Conservation (phyloP, 2,329 filamentous ascomycete species). For the Sarocladium kiliense region DNA sequence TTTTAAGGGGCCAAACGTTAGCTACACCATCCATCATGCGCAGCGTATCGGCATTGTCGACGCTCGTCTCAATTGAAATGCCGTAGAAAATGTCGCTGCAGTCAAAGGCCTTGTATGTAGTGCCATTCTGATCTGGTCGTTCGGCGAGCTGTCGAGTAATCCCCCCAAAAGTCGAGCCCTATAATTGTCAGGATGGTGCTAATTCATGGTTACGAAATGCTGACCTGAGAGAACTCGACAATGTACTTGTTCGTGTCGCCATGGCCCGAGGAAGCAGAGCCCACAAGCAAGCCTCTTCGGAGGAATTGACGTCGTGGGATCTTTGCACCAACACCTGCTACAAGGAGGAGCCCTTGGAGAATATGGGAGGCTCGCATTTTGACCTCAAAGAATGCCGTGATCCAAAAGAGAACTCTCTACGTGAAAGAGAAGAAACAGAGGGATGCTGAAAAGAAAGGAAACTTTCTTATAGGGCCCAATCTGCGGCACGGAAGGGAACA, state of each 20-base stretch:
- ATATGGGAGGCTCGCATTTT: constrained; percentile 7
- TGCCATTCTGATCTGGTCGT: constrained; percentile 12
- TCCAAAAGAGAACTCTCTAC: not conserved
- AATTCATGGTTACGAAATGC: not conserved
- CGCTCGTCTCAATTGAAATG: constrained; percentile 25
- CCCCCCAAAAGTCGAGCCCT: constrained; percentile 12
- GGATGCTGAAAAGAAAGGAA: not conserved
- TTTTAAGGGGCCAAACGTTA: constrained; percentile 31
- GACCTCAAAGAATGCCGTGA: not conserved
- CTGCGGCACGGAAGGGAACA: not conserved
- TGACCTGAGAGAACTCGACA: constrained; percentile 17
- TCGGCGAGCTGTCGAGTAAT: constrained; percentile 19
- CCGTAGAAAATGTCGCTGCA: constrained; percentile 31
- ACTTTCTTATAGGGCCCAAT: not conserved
- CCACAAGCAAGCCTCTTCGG: not conserved
- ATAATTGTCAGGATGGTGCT: not conserved
- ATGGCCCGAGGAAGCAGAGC: not conserved
- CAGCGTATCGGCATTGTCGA: constrained; percentile 27
- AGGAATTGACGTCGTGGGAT: not conserved
- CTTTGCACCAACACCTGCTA: not conserved
- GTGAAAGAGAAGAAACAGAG: not conserved
- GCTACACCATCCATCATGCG: constrained; percentile 26
- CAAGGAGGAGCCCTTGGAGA: constrained; percentile 1
- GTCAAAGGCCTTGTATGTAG: constrained; percentile 24
- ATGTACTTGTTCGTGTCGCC: constrained; percentile 19